Evolutionary conservation across 805 yeast species (phyloP).

Genomic region (Candida tibetensis): DNA sequence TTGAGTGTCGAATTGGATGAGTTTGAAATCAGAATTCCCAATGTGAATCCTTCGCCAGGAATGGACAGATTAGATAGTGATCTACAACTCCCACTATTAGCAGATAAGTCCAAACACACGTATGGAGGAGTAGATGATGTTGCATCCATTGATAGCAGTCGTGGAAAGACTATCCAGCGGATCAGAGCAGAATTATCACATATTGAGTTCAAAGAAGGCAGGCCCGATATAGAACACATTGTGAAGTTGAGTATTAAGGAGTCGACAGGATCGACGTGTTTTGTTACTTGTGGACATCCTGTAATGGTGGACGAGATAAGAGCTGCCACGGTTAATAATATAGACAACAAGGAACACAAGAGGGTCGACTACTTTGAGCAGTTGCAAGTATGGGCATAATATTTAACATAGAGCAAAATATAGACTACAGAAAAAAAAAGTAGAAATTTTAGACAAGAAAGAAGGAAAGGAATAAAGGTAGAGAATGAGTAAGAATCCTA

Average conservation of each 20-base stretch:
- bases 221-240: slow-evolving; percentile 9
- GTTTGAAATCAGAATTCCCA: neutral
- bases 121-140: neutral
- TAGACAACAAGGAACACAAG: slow-evolving; percentile 32
- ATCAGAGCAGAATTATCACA: slow-evolving; percentile 25
- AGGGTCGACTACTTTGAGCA: slow-evolving; percentile 74
- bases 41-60: neutral
- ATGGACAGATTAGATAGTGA: neutral
- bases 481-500: too few relatives aligned
- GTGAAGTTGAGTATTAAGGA: slow-evolving; percentile 9
- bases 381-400: slow-evolving; percentile 62
- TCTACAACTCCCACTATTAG: neutral
- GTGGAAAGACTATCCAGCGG: slow-evolving; percentile 1
- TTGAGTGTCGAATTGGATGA: neutral
- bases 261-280: slow-evolving; percentile 17
- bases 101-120: neutral
- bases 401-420: too few relatives aligned
- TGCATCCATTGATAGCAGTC: neutral
- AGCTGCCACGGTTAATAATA: slow-evolving; percentile 39
- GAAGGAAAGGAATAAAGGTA: too few relatives aligned
- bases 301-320: slow-evolving; percentile 32
- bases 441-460: neutral
- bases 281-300: slow-evolving; percentile 34
- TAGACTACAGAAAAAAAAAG: too few relatives aligned
- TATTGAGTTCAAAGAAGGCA: slow-evolving; percentile 39